Evolutionary conservation across 768 basidiomycete species (phyloP).

Genomic region (Boletus pseudo-olivaceus): DNA sequence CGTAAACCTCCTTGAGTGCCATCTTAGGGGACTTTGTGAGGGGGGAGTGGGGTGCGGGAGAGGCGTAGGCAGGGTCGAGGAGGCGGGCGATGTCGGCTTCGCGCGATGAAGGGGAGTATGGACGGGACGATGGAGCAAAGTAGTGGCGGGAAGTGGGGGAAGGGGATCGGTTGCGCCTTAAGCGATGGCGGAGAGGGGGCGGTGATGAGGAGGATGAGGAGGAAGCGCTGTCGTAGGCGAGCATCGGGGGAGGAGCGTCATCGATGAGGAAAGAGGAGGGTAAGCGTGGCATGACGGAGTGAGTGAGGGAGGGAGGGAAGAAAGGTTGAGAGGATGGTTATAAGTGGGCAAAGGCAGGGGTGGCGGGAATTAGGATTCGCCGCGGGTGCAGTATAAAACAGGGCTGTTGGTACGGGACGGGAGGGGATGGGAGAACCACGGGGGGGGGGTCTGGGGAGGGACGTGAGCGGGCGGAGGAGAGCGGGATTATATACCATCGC

Average conservation of each 20-base stretch:
- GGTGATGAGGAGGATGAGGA: slow-evolving; percentile 19
- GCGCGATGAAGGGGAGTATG: slow-evolving; percentile 37
- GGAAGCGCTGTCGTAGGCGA: slow-evolving; percentile 18
- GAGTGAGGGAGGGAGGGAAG: background rate
- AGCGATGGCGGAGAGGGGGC: slow-evolving; percentile 21
- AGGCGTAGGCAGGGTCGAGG: slow-evolving; percentile 62
- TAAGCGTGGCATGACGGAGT: background rate
- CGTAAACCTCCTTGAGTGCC: slow-evolving; percentile 39
- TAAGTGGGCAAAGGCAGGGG: background rate
- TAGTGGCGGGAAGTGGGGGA: slow-evolving; percentile 24
- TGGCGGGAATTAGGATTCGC: background rate
- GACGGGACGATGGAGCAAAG: slow-evolving; percentile 12
- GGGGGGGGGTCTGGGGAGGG: background rate
- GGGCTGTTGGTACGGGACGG: background rate
- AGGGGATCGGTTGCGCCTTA: slow-evolving; percentile 23
- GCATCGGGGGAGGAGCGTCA: slow-evolving; percentile 12
- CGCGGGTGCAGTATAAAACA: background rate
- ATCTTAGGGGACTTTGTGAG: slow-evolving; percentile 14
- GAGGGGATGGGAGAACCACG: background rate
- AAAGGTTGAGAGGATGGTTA: background rate
- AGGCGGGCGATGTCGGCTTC: slow-evolving; percentile 57
- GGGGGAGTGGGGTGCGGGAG: slow-evolving; percentile 26
- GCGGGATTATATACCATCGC: slow-evolving; percentile 31
- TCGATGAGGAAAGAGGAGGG: background rate
- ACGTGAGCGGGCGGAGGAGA: slow-evolving; percentile 12